Evolutionary conservation across 352 stramenopile species (phyloP), one percentile per base, ranked within the genome.

Genomic region (Saprolegnia diclina): DNA sequence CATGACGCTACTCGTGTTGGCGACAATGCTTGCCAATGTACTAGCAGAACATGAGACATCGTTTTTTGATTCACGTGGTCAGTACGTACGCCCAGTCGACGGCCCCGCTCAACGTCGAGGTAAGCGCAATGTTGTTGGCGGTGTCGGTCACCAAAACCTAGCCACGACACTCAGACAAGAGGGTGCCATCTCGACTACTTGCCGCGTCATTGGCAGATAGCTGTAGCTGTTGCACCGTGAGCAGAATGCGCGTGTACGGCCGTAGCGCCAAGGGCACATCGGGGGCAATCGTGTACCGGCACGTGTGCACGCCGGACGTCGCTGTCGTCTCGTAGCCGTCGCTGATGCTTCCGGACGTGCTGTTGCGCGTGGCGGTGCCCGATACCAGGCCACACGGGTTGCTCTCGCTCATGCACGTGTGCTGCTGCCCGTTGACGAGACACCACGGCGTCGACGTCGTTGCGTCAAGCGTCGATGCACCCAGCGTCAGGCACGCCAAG

Each of bases 221-320:
- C 22, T 69, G 38, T 6, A 50, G 14, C 35, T 21, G 52, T 26
- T 61, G 35, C 7, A 69, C 24, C 22, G 63, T 69, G 18, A 57
- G 48, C 21, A n/a, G 26, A 18, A 69, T 4, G 3, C 24, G 44
- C 3, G 63, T 44, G 48, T 46, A 69, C 11, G 10, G 63, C 26
- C 16, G 32, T n/a, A 69, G 52, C 11, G n/a, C 10, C 19, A 14
- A 4, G 7, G 52, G 63, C 19, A 69, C 24, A 9, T 5, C 21
- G 7, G 63, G 48, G 13, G 19, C 6, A 22, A 69, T 35, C 7
- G 24, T 57, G 19, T 44, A 69, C 11, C 7, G 5, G 37, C 63
- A 69, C 14, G 21, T 35, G 45, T 69, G 63, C 24, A 69, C 42
- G 4, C 63, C 63, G 7, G 44, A 11, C n/a, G 63, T 69, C n/a